Base-by-base conservation (phyloP, 2,329 filamentous ascomycete genomes). In the Aspergillus ochraceoroseus region DNA sequence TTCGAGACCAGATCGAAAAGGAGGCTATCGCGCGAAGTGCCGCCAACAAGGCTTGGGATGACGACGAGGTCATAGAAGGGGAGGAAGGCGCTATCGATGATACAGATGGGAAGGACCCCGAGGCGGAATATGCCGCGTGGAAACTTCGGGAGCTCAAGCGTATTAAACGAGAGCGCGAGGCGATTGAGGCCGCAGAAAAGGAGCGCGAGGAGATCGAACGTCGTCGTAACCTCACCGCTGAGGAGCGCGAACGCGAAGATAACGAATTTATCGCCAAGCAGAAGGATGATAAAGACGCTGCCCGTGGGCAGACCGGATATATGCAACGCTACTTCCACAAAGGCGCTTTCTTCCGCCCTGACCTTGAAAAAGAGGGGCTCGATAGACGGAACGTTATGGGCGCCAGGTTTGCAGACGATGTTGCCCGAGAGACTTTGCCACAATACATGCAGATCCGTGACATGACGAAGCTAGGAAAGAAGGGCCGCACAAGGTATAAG, bases 241-340 rank as follows among this genome's bases (percentile, higher is more conserved):
- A 90, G 55, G 89, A 96, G 66, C 79, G 92, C 32, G 80, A 82
- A 43, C 82, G 80, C 43, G 92, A 98, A 63, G 92, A 98, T 63
- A 77, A 81, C 29, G 85, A 76, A 35, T 86, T 80, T 63, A 70
- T 96, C 12, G 81, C 82, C 1, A 73, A 75, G 51, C 90, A 96
- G 65, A 80, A 83, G 53, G 84, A 85, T 47, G 88, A 94, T 48
- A 70, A 72, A 15, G 85, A 86, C 55, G 80, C 85, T 46, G 66
- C 73, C 35, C 82, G 83, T 46, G 87, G 87, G 38, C 84, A 90
- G 66, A 87, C 92, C 74, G 77, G 77, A 2, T 95, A 81, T 63
- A 87, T 96, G 85, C 89, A 95, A 60, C 88, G 89, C 61, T 98
- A 96, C 70, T 89, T 87, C 66, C 92, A 98, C 73, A 90, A 89